Evolutionary conservation across 305 asterid species (phyloP).

Genomic region (Ruellia speciosa): DNA sequence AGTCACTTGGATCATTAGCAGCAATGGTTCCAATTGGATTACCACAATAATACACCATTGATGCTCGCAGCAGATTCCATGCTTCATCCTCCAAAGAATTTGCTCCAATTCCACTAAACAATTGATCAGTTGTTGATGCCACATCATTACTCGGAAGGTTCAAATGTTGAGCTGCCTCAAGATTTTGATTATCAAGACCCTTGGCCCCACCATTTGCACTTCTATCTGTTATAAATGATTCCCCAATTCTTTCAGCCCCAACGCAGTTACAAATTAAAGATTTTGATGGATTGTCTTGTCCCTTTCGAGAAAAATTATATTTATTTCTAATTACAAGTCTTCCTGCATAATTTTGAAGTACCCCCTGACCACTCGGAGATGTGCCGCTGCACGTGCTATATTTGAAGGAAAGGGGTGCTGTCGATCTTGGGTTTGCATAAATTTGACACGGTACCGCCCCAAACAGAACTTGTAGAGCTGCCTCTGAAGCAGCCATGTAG

Average conservation of each 20-base stretch:
- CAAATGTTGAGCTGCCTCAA: constrained; percentile 24
- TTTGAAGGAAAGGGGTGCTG: constrained; percentile 22
- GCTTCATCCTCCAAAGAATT: constrained; percentile 82
- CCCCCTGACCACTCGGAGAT: constrained; percentile 10
- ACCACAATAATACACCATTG: constrained; percentile 76
- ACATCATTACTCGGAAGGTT: constrained; percentile 28
- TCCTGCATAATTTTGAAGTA: constrained; percentile 13
- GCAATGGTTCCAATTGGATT: constrained; percentile 86
- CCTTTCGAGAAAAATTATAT: constrained; percentile 17
- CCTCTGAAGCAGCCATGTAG: constrained; percentile 31
- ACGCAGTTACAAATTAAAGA: constrained; percentile 45
- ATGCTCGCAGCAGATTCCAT: constrained; percentile 64
- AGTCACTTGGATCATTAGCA: constrained; percentile 84
- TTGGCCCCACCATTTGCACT: constrained; percentile 22
- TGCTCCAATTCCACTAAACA: constrained; percentile 26
- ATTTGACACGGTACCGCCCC: constrained; percentile 24
- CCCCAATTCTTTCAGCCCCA: constrained; percentile 36
- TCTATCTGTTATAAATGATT: constrained; percentile 30
- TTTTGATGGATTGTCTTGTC: constrained; percentile 17
- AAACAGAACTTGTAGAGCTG: constrained; percentile 26
- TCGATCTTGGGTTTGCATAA: constrained; percentile 22
- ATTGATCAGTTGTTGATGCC: constrained; percentile 26
- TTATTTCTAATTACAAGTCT: constrained; percentile 14
- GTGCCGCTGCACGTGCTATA: constrained; percentile 15
- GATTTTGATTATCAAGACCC: constrained; percentile 20